These are phyloP conservation scores for Lactarius deliciosus DNA, from an alignment of 768 basidiomycete species.

Conservation along the genomic window DNA sequence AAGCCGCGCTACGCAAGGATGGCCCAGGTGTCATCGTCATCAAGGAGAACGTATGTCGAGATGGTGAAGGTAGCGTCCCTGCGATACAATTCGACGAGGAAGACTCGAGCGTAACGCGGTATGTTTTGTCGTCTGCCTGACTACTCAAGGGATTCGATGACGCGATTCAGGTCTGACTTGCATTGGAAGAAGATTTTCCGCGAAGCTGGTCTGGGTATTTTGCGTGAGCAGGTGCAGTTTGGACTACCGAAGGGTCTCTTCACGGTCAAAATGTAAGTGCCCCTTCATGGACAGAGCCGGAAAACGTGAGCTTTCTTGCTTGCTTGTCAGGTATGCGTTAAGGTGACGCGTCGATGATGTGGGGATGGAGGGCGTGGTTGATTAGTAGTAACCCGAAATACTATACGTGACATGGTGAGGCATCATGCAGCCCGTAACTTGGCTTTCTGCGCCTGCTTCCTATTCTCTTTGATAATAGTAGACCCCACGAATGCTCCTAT, in stretches of 20 bases:
- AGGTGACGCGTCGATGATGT: slow-evolving; percentile 37
- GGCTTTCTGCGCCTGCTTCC: slow-evolving; percentile 64
- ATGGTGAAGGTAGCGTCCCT: slow-evolving; percentile 51
- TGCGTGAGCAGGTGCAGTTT: slow-evolving; percentile 74
- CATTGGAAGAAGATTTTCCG: slow-evolving; percentile 79
- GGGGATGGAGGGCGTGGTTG: not conserved
- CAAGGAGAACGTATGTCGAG: slow-evolving; percentile 86
- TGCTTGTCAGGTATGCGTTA: slow-evolving; percentile 53
- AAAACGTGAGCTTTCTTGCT: not conserved
- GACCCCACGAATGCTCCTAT: slow-evolving; percentile 80
- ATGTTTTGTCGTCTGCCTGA: slow-evolving; percentile 13
- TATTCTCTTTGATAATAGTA: slow-evolving; percentile 73
- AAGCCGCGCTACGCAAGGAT: slow-evolving; percentile 54
- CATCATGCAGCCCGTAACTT: slow-evolving; percentile 56
- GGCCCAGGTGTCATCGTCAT: slow-evolving; percentile 69
- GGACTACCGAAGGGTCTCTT: slow-evolving; percentile 84
- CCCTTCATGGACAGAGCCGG: not conserved
- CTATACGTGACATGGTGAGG: not conserved
- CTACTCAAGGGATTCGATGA: slow-evolving; percentile 13
- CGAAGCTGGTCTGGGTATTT: slow-evolving; percentile 67
- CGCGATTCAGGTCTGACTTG: slow-evolving; percentile 64
- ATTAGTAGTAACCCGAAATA: slow-evolving; percentile 5
- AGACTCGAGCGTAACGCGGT: slow-evolving; percentile 93
- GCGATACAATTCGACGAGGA: slow-evolving; percentile 70
- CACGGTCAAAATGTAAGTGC: slow-evolving; percentile 78